phyloP scores from a whole-genome alignment of 208 protist genomes.

The Crithidia bombi region DNA sequence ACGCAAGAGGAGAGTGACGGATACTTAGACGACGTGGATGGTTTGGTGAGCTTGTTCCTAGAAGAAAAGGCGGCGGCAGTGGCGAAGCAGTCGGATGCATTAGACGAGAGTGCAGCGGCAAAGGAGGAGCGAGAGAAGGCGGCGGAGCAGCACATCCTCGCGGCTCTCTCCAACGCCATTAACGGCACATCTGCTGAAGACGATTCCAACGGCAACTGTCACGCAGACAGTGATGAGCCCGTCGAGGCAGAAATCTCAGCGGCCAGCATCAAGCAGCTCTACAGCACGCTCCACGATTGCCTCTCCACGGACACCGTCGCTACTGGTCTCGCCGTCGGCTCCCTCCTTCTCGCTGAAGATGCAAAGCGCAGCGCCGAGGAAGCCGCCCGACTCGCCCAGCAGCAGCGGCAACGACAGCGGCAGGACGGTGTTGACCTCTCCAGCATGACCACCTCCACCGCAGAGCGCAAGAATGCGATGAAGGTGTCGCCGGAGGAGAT shows the following conservation, averaged over 20 bases:
- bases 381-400: slow-evolving; percentile 40
- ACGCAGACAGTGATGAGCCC: slow-evolving; percentile 30
- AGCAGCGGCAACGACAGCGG: slow-evolving; percentile 47
- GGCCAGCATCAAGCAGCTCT: slow-evolving; percentile 61
- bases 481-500: slow-evolving; percentile 86
- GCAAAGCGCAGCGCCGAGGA: slow-evolving; percentile 57
- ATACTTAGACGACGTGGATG: slow-evolving; percentile 85
- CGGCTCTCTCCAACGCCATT: slow-evolving; percentile 29
- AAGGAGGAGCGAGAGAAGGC: slow-evolving; percentile 18
- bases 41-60: slow-evolving; percentile 65
- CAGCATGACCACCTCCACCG: slow-evolving; percentile 45
- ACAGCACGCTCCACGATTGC: slow-evolving; percentile 51
- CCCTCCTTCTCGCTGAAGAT: slow-evolving; percentile 63
- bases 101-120: slow-evolving; percentile 4
- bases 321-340: slow-evolving; percentile 63
- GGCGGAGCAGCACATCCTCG: slow-evolving; percentile 29
- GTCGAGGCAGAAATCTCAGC: slow-evolving; percentile 46
- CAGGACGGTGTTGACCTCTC: slow-evolving; percentile 31
- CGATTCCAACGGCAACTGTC: slow-evolving; percentile 1
- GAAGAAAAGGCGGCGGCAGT: slow-evolving; percentile 23
- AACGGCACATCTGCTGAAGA: slow-evolving; percentile 19
- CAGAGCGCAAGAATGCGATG: slow-evolving; percentile 68
- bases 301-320: slow-evolving; percentile 42
- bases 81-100: slow-evolving; percentile 14
- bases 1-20: slow-evolving; percentile 65